Conservation (phyloP, 208 protist species). For the Acanthamoeba lenticulata region DNA sequence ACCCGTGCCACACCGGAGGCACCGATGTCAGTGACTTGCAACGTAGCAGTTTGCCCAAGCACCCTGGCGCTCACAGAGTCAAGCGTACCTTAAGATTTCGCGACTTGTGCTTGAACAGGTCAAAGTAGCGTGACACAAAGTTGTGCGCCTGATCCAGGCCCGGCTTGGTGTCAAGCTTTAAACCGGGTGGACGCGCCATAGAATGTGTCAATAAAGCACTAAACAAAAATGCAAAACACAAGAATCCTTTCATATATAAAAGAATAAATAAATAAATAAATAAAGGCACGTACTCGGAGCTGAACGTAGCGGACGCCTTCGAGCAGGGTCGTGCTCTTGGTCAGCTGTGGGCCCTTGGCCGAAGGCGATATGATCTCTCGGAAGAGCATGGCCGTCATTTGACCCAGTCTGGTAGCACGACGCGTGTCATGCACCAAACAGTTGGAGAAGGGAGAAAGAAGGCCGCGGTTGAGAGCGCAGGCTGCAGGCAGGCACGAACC, state of each 20-base stretch:
- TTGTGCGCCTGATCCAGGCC: not conserved
- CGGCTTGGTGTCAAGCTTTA: not conserved
- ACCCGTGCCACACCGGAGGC: not conserved
- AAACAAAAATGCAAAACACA: not conserved
- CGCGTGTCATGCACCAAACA: not conserved
- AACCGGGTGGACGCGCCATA: not conserved
- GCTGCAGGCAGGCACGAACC: not conserved
- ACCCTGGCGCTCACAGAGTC: no score
- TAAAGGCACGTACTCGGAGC: not conserved
- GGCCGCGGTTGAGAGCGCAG: not conserved
- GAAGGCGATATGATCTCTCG: not conserved
- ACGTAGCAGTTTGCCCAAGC: no score
- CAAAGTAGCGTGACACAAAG: slow-evolving; percentile 31
- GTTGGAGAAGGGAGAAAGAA: not conserved
- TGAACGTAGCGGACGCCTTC: slow-evolving; percentile 47
- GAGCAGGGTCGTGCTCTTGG: slow-evolving; percentile 1
- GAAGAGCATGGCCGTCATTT: slow-evolving; percentile 45
- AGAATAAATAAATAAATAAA: not conserved
- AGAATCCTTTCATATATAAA: not conserved
- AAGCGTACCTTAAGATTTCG: slow-evolving; percentile 27
- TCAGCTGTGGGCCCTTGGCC: not conserved
- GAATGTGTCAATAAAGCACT: not conserved
- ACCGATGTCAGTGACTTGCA: no score
- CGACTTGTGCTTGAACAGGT: slow-evolving; percentile 60
- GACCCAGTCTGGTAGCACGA: not conserved